These are phyloP conservation scores for Tolypocladium amazonense DNA, from an alignment of 2,329 filamentous ascomycete species.

Conservation along the genomic window DNA sequence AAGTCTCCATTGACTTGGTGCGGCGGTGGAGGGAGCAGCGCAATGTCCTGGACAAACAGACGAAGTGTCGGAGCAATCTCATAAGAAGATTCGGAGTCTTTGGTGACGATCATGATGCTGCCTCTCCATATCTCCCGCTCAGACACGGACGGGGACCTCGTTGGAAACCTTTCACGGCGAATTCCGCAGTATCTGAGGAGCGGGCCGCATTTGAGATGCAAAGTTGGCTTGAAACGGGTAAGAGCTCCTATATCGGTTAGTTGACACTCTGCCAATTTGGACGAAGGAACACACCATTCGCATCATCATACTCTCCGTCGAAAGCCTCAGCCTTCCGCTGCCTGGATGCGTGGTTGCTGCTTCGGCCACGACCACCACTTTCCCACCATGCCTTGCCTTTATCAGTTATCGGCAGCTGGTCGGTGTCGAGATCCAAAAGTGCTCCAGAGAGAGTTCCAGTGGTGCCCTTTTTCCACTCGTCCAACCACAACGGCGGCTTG, in stretches of 20 bases:
- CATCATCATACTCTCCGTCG: constrained; percentile 57
- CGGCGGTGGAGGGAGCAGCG: constrained; percentile 70
- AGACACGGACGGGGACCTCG: constrained; percentile 12
- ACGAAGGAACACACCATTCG: constrained; percentile 32
- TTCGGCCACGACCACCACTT: constrained; percentile 34
- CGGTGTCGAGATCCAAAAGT: constrained; percentile 48
- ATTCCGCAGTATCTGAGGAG: constrained; percentile 84
- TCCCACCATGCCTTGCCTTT: constrained; percentile 71
- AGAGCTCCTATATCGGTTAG: constrained; percentile 27
- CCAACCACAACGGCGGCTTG: constrained; percentile 46
- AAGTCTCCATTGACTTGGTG: constrained; percentile 55
- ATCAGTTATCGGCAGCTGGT: constrained; percentile 26
- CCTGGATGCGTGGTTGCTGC: constrained; percentile 33
- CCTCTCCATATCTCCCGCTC: constrained; percentile 85
- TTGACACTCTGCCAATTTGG: background rate
- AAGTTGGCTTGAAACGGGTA: constrained; percentile 68
- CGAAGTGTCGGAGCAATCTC: constrained; percentile 67
- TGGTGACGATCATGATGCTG: constrained; percentile 89
- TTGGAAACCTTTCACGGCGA: constrained; percentile 45
- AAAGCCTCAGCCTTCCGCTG: constrained; percentile 52
- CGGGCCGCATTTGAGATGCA: constrained; percentile 86
- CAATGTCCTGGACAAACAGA: constrained; percentile 78
- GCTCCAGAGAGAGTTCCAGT: constrained; percentile 48
- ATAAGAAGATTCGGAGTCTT: constrained; percentile 75
- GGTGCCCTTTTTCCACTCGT: constrained; percentile 63